Evolutionary conservation across 2,329 filamentous ascomycete genomes (phyloP).

Genomic region (Sphaceloma murrayae): DNA sequence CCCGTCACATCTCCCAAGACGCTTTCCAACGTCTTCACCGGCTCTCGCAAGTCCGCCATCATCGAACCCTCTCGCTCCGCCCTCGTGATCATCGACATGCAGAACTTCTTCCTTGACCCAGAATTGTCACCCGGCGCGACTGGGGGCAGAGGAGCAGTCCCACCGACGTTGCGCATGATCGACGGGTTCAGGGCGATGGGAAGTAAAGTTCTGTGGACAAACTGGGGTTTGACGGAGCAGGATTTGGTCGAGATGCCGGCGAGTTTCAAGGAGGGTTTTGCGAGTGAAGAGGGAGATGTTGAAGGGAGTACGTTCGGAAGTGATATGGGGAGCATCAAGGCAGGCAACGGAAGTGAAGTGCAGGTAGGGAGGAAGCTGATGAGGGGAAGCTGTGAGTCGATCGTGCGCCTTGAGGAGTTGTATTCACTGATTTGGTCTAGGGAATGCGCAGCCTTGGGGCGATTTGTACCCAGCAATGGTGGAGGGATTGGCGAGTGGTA

Average conservation of each 20-base stretch:
- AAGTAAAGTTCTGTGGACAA: constrained; percentile 27
- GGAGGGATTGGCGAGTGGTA: constrained; percentile 23
- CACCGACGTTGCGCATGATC: constrained; percentile 27
- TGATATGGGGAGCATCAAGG: constrained; percentile 25
- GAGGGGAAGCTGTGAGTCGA: constrained; percentile 22
- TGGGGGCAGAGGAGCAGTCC: constrained; percentile 17
- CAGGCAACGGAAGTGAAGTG: constrained; percentile 23
- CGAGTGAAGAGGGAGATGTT: constrained; percentile 19
- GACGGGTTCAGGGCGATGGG: constrained; percentile 23
- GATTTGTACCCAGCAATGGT: constrained; percentile 23
- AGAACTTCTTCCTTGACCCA: constrained; percentile 28
- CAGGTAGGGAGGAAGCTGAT: constrained; percentile 24
- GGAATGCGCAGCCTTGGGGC: constrained; percentile 28
- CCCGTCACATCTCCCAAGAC: constrained; percentile 25
- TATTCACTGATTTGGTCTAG: neutral
- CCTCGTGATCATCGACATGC: constrained; percentile 27
- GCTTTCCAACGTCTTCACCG: constrained; percentile 23
- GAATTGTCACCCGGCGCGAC: constrained; percentile 23
- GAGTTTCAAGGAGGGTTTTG: constrained; percentile 25
- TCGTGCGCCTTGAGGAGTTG: neutral
- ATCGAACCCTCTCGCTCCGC: constrained; percentile 25
- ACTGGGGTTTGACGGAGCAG: constrained; percentile 27
- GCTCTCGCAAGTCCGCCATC: constrained; percentile 22
- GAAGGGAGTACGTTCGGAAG: constrained; percentile 25
- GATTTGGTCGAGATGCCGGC: constrained; percentile 27